Evolutionary conservation across 2,329 filamentous ascomycete species (phyloP), one percentile per base, ranked within the genome.

Genomic region (Stylonectria norvegica): DNA sequence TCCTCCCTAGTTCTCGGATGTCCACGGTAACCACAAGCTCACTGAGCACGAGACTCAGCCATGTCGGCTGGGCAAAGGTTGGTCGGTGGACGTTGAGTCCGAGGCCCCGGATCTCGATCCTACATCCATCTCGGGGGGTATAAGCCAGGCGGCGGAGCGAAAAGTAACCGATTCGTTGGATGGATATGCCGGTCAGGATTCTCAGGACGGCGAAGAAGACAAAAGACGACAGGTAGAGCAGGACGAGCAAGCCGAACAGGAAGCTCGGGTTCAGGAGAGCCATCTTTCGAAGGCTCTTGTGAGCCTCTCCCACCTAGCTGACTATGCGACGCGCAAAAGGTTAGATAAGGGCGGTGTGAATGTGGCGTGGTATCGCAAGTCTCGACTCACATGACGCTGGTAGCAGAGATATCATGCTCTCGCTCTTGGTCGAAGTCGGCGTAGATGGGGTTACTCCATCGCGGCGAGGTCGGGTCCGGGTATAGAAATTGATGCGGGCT

Each of bases 31-130:
- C 75, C 35, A 83, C 86, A 35, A 96, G 72, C 60, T 96, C 93
- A 56, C 81, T 87, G 44, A 98, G 68, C 7, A 93, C 86, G 36
- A 98, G 75, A 62, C 90, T 97, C 55, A 95, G 72, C 89, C 91
- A 97, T 48, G 94, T 97, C 31, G 93, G 93, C 63, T 97, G 89
- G 33, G 91, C 89, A 66, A 98, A 97, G 5, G 93, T 97, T 10
- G 93, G 93, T 4, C 90, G 83, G 67, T 98, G 93, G 48, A 97
- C 67, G 42, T 87, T 85, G 55, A 98, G 74, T 31, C 93, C 89
- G 37, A 98, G 74, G 36, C 90, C 88, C 36, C 93, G 83, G 41
- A 98, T 83, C 64, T 95, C 89, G 64, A 98, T 81, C 57, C 85
- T 85, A 58, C 95, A 72, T 54, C 93, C 93, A 77, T 95, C 89